Evolutionary conservation across 2,329 filamentous ascomycete genomes (phyloP), one percentile per base, ranked within the genome.

Genomic region (Arachnopeziza araneosa): DNA sequence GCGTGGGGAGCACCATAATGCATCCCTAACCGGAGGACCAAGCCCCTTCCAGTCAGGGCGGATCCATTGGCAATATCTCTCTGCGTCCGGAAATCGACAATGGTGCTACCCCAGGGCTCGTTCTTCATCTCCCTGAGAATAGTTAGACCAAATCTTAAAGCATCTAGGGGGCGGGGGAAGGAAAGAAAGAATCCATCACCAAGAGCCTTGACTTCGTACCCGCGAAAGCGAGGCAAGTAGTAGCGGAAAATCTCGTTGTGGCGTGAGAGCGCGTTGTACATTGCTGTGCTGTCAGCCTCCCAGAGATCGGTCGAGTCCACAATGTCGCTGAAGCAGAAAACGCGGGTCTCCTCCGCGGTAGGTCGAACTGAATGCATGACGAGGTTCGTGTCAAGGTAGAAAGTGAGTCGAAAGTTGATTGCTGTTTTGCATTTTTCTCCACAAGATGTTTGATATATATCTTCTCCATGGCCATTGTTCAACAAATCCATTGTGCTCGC

Each of bases 321-420:
- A 19, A 63, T 60, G 26, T 64, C 60, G 44, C 60, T 63, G 57
- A 61, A 64, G 36, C 62, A 22, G 23, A 23, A 55, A 44, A 44
- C 36, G 17, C 5, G 17, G 4, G 10, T 3, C 4, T 44, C 36
- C 36, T 44, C 6, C 36, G 36, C 17, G 10, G 36, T 12, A 44
- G 36, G 36, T 44, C 17, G 17, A 4, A 8, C 2, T 44, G 36
- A 44, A 19, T 44, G 26, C 5, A 30, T 30, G 26, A 30, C n/a
- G n/a, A 30, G 9, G 26, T 30, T 30, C 9, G 26, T 30, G n/a
- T n/a, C n/a, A n/a, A 30, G 26, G 26, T 30, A 30, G n/a, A 30
- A 30, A 9, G 26, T 30, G 26, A 30, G 5, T 30, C 26, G 9
- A 30, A 30, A 30, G 9, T 5, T 9, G 9, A 30, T 30, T 5